phyloP scores from a whole-genome alignment of 495 filamentous ascomycete species.

The Penicillium lividum region DNA sequence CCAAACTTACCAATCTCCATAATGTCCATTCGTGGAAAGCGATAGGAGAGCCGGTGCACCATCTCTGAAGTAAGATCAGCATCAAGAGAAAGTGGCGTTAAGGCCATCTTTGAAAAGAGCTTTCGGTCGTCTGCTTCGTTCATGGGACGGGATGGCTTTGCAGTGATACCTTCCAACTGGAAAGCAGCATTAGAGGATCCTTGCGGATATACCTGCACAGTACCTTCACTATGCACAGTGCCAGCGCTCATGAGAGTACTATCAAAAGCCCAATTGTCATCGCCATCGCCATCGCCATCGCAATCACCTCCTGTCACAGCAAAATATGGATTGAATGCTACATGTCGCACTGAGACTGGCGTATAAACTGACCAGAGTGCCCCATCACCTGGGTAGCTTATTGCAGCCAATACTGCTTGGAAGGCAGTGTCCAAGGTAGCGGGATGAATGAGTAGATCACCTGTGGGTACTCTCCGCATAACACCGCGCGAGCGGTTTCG shows the following conservation, averaged over 20 bases:
- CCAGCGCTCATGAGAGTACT: not conserved
- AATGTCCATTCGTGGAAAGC: not conserved
- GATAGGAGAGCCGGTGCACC: not conserved
- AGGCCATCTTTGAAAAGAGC: not conserved
- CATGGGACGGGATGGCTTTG: not conserved
- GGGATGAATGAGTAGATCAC: not conserved
- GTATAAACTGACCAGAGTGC: not conserved
- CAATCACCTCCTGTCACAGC: not conserved
- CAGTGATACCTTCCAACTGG: not conserved
- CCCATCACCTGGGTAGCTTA: not conserved
- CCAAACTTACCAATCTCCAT: not conserved
- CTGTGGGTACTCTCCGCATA: not conserved
- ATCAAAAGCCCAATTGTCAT: not conserved
- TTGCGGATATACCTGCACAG: not conserved
- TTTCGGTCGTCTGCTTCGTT: not conserved
- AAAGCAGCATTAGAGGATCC: not conserved
- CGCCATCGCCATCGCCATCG: not conserved
- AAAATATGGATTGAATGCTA: conserved; percentile 1
- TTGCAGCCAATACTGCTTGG: not conserved
- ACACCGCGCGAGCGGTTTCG: not conserved
- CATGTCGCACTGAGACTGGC: not conserved
- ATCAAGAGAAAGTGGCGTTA: not conserved
- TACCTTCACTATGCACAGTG: not conserved
- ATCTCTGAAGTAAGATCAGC: not conserved
- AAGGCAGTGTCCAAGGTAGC: conserved; percentile 1